Evolutionary conservation across 192 early-diverging fungal genomes (phyloP).

Genomic region (Geosiphon pyriformis): DNA sequence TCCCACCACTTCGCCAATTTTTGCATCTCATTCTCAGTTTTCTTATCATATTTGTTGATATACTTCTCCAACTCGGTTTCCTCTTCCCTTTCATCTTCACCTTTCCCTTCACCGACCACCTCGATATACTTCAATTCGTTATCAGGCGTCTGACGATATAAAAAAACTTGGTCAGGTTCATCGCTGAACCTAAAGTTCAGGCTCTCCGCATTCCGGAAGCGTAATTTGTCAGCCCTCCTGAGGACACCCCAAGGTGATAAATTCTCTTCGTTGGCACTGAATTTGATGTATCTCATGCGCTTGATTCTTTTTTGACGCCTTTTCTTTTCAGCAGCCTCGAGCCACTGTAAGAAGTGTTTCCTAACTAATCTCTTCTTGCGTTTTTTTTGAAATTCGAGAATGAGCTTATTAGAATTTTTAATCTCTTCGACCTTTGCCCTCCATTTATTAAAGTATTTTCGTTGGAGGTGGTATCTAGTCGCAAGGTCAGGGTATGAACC

Average conservation of each 20-base stretch:
- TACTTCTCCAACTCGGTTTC: background rate
- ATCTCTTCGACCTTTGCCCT: background rate
- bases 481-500: background rate
- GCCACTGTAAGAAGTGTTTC: no score
- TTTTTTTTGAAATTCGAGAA: no score
- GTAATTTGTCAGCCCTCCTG: background rate
- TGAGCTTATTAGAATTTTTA: no score
- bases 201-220: background rate
- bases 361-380: no score
- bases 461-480: background rate
- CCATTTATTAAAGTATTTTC: background rate
- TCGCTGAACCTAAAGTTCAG: background rate
- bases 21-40: background rate
- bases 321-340: no score
- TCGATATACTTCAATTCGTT: background rate
- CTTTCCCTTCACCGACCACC: background rate
- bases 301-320: background rate
- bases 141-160: background rate
- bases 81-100: background rate
- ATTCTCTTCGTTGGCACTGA: background rate
- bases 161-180: background rate
- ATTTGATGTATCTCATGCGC: background rate
- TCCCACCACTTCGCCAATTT: background rate
- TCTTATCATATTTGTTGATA: background rate
- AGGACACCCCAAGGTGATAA: background rate